Base-by-base conservation (phyloP, 2,329 filamentous ascomycete genomes). In the Aspergillus neoniger region DNA sequence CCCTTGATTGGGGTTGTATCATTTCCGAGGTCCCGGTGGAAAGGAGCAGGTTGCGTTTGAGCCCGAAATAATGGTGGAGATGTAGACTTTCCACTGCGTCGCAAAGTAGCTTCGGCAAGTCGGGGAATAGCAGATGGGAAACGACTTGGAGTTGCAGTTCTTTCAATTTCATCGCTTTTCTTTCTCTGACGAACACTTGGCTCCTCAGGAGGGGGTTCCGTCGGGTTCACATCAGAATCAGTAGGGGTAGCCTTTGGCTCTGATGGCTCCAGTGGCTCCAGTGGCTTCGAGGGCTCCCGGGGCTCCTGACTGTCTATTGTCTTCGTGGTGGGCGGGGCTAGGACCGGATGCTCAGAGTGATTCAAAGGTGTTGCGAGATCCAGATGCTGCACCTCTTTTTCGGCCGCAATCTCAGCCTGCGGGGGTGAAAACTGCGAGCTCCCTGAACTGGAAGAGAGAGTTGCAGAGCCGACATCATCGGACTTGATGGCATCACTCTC, bases 351-450 rank as follows among this genome's bases (percentile, higher is more conserved):
- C 47, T 72, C 70, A n/a, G 70, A 64, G 30, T 74, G 65, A 50
- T 61, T 63, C 23, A 70, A 62, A 47, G 74, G 66, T 41, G 86
- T 74, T 19, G 84, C 85, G 50, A 88, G 79, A 72, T 89, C 86
- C 9, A 89, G 77, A 72, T 88, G 86, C 47, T 83, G 83, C 17
- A 88, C 81, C 59, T 84, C 82, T 53, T 87, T 81, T 43, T 82
- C 78, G 50, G 83, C 57, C 25, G 69, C 68, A 43, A 68, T 63
- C 54, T 70, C 68, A 38, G 65, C 61, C 41, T 67, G 69, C 5
- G 69, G 63, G 30, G 67, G 62, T 3, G 61, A 61, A n/a, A 66
- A 57, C 14, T 54, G 56, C 39, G 59, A 67, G 19, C 59, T 64
- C 57, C 63, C 64, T 38, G 63, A 55, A 41, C 69, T 66, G 25